These are phyloP conservation scores for Geoglossum cookeanum DNA, from an alignment of 2,329 filamentous ascomycete genomes.

Conservation along the genomic window DNA sequence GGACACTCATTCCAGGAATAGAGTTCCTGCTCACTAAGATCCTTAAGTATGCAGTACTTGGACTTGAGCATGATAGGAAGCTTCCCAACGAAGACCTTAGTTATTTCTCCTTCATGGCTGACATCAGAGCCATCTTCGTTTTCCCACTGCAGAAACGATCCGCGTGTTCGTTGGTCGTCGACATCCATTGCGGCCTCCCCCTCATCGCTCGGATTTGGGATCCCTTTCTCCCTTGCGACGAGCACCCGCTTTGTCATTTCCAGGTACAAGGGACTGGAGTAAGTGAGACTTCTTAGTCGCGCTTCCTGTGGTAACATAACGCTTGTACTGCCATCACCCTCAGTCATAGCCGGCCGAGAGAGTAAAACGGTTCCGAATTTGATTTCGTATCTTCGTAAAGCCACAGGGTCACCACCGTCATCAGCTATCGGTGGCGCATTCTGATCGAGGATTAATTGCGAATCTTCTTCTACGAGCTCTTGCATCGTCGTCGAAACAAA, in stretches of 20 bases:
- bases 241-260: conserved; percentile 73
- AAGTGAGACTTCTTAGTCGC: conserved; percentile 86
- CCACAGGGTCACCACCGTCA: conserved; percentile 47
- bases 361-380: conserved; percentile 84
- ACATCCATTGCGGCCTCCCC: conserved; percentile 29
- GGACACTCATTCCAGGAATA: conserved; percentile 92
- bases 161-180: conserved; percentile 24
- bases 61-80: conserved; percentile 97
- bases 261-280: conserved; percentile 78
- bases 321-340: conserved; percentile 75
- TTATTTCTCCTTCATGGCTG: conserved; percentile 37
- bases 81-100: conserved; percentile 81
- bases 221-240: conserved; percentile 57
- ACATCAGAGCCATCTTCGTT: conserved; percentile 19
- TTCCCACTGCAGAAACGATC: conserved; percentile 28
- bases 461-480: conserved; percentile 83
- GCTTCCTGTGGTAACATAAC: conserved; percentile 87
- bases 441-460: conserved; percentile 80
- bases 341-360: conserved; percentile 75
- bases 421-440: conserved; percentile 60
- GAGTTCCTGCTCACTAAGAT: conserved; percentile 65
- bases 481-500: conserved; percentile 91
- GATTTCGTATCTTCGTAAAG: conserved; percentile 83
- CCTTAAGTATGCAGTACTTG: conserved; percentile 77
- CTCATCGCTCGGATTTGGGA: conserved; percentile 34